Percentiles rank a stretch among this genome's conserved stretches.
Conservation (phyloP, 352 stramenopile species). For the Thraustochytrium sp. region DNA sequence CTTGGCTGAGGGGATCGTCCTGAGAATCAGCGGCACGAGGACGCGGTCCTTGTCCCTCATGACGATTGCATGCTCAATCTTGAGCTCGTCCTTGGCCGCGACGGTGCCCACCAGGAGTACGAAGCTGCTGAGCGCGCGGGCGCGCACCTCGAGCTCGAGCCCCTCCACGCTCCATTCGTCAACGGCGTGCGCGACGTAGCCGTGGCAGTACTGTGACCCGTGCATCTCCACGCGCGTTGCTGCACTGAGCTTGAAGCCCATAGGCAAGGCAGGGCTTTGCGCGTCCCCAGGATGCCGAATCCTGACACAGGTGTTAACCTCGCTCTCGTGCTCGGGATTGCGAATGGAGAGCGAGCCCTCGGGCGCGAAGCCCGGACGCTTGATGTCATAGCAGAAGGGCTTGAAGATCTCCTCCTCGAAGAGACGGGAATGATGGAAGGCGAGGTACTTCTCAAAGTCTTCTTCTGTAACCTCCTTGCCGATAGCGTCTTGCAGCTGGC, state of each 20-base stretch:
- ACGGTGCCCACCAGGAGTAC: constrained; percentile 64
- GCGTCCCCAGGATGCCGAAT: background rate
- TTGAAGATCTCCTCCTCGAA: constrained; percentile 48
- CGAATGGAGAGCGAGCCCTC: constrained; percentile 53
- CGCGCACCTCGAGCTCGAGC: constrained; percentile 52
- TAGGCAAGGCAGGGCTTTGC: background rate
- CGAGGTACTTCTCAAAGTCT: constrained; percentile 57
- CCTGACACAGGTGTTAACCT: background rate
- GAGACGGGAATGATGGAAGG: constrained; percentile 52
- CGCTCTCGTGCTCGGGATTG: background rate
- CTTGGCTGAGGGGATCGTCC: constrained; percentile 63
- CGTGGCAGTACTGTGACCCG: constrained; percentile 52
- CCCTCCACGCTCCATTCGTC: background rate
- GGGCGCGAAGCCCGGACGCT: constrained; percentile 48
- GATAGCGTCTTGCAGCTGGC: constrained; percentile 56
- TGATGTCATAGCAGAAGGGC: constrained; percentile 55
- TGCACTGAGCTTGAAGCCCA: constrained; percentile 49
- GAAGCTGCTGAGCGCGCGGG: constrained; percentile 66
- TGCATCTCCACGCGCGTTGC: constrained; percentile 53
- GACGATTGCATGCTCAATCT: constrained; percentile 65
- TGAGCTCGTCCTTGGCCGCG: constrained; percentile 50
- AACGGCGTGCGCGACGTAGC: constrained; percentile 42
- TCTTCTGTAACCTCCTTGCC: constrained; percentile 50
- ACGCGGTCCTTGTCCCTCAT: constrained; percentile 59
- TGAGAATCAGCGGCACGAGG: constrained; percentile 59